Percentiles rank a stretch among this genome's conserved stretches.
These are phyloP conservation scores for Schizosaccharomyces lindneri DNA, from an alignment of 805 yeast species.

Conservation along the genomic window DNA sequence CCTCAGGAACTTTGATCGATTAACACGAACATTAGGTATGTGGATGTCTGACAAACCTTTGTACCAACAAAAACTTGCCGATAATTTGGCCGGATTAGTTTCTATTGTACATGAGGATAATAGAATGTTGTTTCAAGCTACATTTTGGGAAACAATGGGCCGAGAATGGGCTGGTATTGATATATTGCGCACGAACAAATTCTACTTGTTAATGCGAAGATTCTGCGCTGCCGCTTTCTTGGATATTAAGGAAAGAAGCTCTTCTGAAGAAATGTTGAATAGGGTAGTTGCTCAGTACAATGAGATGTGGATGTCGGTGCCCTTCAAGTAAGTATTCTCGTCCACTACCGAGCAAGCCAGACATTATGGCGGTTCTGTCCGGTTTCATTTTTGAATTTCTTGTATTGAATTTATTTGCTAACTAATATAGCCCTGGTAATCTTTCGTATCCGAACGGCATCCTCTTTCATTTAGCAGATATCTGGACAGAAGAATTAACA, in stretches of 20 bases:
- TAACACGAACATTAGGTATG: slow-evolving; percentile 28
- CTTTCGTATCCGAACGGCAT: background rate
- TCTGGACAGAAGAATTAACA: background rate
- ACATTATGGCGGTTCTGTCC: background rate
- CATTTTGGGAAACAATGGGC: slow-evolving; percentile 60
- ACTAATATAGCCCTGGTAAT: background rate
- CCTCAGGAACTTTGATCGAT: background rate
- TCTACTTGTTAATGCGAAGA: slow-evolving; percentile 53
- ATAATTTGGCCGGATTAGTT: slow-evolving; percentile 32
- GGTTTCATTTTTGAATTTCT: background rate
- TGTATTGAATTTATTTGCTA: background rate
- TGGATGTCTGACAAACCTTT: slow-evolving; percentile 90
- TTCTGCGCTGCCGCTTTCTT: slow-evolving; percentile 40
- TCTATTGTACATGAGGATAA: slow-evolving; percentile 16
- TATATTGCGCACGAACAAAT: slow-evolving; percentile 41
- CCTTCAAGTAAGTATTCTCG: slow-evolving; percentile 11
- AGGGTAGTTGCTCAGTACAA: background rate
- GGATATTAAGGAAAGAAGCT: slow-evolving; percentile 28
- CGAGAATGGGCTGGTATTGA: slow-evolving; percentile 56
- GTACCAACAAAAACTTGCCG: slow-evolving; percentile 71
- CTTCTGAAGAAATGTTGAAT: slow-evolving; percentile 22
- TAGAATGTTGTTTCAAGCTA: slow-evolving; percentile 30
- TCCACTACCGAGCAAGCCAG: background rate
- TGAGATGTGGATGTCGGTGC: slow-evolving; percentile 9
- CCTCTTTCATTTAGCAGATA: background rate